Evolutionary conservation across 805 yeast genomes (phyloP).

Genomic region (Saccharomycopsis microspora): DNA sequence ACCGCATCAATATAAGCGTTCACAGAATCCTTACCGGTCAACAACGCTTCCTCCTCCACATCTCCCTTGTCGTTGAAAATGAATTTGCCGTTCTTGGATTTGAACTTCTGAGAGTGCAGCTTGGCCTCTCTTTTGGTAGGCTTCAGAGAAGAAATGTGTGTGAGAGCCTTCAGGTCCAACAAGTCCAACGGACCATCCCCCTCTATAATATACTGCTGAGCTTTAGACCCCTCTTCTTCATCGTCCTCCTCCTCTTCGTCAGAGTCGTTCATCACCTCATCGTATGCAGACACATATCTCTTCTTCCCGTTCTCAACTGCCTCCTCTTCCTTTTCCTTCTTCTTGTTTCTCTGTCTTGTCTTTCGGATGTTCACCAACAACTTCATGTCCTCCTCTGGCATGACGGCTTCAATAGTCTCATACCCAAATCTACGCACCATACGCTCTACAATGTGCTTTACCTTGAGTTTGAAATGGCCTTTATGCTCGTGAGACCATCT

Average conservation of each 20-base stretch:
- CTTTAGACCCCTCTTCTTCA: conserved; percentile 19
- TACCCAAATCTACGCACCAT: conserved; percentile 84
- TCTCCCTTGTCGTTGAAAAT: conserved; percentile 44
- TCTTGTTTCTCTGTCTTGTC: conserved; percentile 72
- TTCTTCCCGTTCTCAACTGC: conserved; percentile 25
- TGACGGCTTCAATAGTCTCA: conserved; percentile 66
- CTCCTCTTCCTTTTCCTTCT: conserved; percentile 43
- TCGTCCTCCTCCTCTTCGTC: conserved; percentile 39
- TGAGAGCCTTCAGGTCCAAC: conserved; percentile 71
- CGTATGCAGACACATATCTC: conserved; percentile 76
- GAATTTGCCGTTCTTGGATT: conserved; percentile 54
- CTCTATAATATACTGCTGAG: conserved; percentile 65
- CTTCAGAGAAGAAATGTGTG: conserved; percentile 80
- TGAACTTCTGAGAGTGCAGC: conserved; percentile 24
- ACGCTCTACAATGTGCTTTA: conserved; percentile 87
- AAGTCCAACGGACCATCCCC: conserved; percentile 81
- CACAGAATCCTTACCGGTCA: conserved; percentile 43
- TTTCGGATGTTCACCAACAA: conserved; percentile 79
- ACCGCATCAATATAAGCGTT: conserved; percentile 93
- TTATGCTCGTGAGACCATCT: conserved; percentile 94
- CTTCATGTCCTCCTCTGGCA: conserved; percentile 86
- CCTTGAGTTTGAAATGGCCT: conserved; percentile 87
- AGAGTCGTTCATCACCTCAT: conserved; percentile 80
- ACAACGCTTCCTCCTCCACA: conserved; percentile 27
- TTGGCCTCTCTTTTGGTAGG: conserved; percentile 29